Evolutionary conservation across 2,329 filamentous ascomycete species (phyloP), one percentile per base, ranked within the genome.

Genomic region (Sphaerulina musiva): DNA sequence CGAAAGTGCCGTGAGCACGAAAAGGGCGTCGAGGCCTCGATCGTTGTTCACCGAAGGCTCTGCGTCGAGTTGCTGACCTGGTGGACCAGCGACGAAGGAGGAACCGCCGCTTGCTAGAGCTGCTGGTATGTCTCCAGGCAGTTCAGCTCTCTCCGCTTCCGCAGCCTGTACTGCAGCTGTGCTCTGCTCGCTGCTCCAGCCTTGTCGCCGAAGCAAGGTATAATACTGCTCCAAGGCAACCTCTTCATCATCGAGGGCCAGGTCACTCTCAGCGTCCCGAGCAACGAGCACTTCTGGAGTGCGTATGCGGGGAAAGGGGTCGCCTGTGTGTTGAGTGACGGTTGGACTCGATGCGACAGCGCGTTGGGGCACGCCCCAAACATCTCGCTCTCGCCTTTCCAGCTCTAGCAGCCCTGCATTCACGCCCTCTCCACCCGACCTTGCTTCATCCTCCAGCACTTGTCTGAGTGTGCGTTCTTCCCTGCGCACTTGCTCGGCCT

Each of bases 401-500:
- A 66, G 38, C 46, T 65, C 67, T n/a, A 53, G 46, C 34, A 67
- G 42, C 14, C 59, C 53, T 31, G 47, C 38, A 2, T 48, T 40
- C 10, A 55, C 57, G 6, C 58, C 58, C 36, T 64, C 63, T 17
- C 62, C 59, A 29, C 62, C 62, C 8, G 58, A 55, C 31, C 56
- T 48, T 12, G 59, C 57, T 36, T 70, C 68, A 14, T 67, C 63
- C 10, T 62, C 63, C 3, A 71, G 54, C 6, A 69, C 63, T 43
- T 67, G 62, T 17, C 67, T 59, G 14, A 70, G 48, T 11, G 63
- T 68, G 8, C 65, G 60, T 54, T 69, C 66, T 45, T 71, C 68
- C 44, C 61, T 58, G 12, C 69, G 63, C 6, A 67, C 64, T 53
- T 68, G 67, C 55, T 77, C 74, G 1, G 73, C 74, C 47, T 67